Evolutionary conservation across 306 rosid species (phyloP).

Genomic region (Vicia faba): DNA sequence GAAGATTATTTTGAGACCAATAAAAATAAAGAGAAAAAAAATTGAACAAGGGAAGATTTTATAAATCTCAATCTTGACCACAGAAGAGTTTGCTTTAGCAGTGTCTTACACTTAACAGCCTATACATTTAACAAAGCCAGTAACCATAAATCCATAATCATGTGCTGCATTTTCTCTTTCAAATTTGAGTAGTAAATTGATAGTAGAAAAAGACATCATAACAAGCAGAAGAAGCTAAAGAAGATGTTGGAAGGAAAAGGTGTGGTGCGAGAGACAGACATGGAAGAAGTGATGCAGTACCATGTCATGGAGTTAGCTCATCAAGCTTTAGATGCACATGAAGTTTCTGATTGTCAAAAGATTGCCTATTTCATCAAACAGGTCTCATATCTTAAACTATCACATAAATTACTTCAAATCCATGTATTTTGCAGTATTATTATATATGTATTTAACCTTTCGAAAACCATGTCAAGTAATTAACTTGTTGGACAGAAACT

Average conservation of each 20-base stretch:
- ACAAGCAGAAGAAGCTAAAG: too few species aligned
- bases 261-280: slow-evolving; percentile 64
- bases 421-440: too few species aligned
- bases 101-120: neutral
- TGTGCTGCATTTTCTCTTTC: neutral
- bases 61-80: slow-evolving; percentile 39
- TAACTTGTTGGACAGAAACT: slow-evolving; percentile 47
- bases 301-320: slow-evolving; percentile 65
- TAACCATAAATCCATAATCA: neutral
- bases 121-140: slow-evolving; percentile 1
- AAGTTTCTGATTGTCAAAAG: slow-evolving; percentile 63
- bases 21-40: slow-evolving; percentile 23
- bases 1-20: slow-evolving; percentile 17
- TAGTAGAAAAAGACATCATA: too few species aligned
- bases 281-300: slow-evolving; percentile 55
- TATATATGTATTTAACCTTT: too few species aligned
- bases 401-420: neutral
- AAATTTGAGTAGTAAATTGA: neutral
- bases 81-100: slow-evolving; percentile 29
- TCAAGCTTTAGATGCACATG: slow-evolving; percentile 65
- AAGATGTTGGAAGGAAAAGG: slow-evolving; percentile 80
- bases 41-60: slow-evolving; percentile 10
- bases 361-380: slow-evolving; percentile 69
- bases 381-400: slow-evolving; percentile 35
- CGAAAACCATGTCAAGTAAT: neutral